These are phyloP conservation scores for Chrysanthemum seticuspe DNA, from an alignment of 129 eudicot genomes.

Conservation along the genomic window DNA sequence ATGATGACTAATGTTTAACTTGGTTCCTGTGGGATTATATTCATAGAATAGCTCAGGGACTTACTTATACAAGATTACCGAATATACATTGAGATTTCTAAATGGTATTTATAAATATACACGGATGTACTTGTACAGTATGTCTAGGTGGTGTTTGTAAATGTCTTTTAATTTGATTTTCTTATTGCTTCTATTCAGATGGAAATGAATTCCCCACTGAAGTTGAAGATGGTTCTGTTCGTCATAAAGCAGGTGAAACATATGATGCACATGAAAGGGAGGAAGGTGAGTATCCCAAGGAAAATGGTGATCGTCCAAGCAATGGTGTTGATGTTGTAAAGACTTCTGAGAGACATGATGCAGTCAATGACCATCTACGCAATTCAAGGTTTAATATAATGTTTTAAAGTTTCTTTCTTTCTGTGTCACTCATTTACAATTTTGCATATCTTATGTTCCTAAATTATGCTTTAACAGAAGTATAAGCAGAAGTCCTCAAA, in stretches of 20 bases:
- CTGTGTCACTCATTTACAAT: constrained; percentile 11
- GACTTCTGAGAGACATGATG: constrained; percentile 62
- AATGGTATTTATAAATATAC: no score
- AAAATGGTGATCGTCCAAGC: constrained; percentile 68
- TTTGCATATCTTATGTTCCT: constrained; percentile 19
- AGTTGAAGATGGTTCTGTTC: constrained; percentile 40
- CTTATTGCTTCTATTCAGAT: constrained; percentile 21
- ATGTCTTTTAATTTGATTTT: neutral
- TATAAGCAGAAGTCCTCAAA: constrained; percentile 67
- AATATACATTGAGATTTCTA: neutral
- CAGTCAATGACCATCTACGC: constrained; percentile 62
- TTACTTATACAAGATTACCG: no score
- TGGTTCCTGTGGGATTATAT: neutral
- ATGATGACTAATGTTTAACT: constrained; percentile 5
- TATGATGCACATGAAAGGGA: constrained; percentile 56
- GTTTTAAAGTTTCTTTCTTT: neutral
- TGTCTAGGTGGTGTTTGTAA: no score
- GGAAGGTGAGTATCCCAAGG: constrained; percentile 71
- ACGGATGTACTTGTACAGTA: no score
- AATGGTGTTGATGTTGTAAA: constrained; percentile 55
- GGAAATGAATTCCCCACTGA: constrained; percentile 48
- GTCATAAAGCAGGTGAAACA: constrained; percentile 37
- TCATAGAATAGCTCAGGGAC: no score
- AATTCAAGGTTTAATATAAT: constrained; percentile 63
- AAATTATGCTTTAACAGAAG: constrained; percentile 51